Evolutionary conservation across 768 basidiomycete genomes (phyloP).

Genomic region (Dendrothele bispora): DNA sequence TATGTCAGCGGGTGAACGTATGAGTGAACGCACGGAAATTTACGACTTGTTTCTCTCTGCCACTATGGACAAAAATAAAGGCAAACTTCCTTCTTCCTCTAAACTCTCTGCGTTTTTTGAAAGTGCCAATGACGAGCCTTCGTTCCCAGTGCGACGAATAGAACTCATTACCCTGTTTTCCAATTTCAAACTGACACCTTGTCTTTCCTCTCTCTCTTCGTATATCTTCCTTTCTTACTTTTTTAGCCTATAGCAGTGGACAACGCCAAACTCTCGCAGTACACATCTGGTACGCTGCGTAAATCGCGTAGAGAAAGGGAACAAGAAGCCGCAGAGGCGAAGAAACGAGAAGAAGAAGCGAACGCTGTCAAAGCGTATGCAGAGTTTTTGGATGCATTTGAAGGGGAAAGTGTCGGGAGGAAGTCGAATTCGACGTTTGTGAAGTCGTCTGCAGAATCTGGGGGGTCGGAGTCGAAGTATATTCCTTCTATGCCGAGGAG

Average conservation of each 20-base stretch:
- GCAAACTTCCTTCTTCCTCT: constrained; percentile 40
- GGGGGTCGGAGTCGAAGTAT: constrained; percentile 45
- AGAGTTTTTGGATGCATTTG: constrained; percentile 84
- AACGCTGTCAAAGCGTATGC: constrained; percentile 77
- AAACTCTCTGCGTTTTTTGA: constrained; percentile 81
- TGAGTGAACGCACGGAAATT: no score
- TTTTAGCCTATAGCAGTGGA: constrained; percentile 89
- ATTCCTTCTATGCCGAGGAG: constrained; percentile 38
- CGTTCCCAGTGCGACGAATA: constrained; percentile 91
- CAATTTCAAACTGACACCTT: constrained; percentile 64
- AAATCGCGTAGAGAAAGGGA: constrained; percentile 94
- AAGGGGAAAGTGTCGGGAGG: constrained; percentile 60
- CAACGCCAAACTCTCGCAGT: constrained; percentile 83
- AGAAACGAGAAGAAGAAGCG: constrained; percentile 81
- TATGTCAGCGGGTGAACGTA: no score
- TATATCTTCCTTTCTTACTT: no score
- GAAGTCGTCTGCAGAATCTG: constrained; percentile 57
- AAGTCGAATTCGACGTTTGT: constrained; percentile 57
- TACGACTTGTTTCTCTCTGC: not conserved
- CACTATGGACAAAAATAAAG: constrained; percentile 66
- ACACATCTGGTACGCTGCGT: constrained; percentile 79
- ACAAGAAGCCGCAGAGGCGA: constrained; percentile 88
- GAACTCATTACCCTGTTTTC: constrained; percentile 58
- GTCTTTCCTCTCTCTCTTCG: constrained; percentile 45
- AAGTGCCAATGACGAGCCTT: constrained; percentile 80